phyloP scores from a whole-genome alignment of 768 basidiomycete species.

The Boletus bicolor region DNA sequence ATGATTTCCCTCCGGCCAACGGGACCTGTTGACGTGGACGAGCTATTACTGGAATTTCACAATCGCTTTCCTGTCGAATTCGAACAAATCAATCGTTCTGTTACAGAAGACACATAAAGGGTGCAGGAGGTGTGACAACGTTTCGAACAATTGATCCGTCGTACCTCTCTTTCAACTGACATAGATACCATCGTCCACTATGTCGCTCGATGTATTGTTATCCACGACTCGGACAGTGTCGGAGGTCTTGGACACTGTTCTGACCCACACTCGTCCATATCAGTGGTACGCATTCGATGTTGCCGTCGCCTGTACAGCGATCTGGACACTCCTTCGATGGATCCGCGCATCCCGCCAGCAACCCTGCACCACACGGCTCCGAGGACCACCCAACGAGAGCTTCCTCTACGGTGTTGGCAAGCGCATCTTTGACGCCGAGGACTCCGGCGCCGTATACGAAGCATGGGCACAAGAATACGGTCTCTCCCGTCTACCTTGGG shows the following conservation, averaged over 20 bases:
- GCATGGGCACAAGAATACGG: constrained; percentile 22
- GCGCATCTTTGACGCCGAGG: background rate
- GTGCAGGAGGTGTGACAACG: background rate
- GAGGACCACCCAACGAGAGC: constrained; percentile 18
- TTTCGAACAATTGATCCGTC: background rate
- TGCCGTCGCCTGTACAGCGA: background rate
- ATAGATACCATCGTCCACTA: background rate
- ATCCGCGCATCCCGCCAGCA: constrained; percentile 31
- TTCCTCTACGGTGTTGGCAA: constrained; percentile 17
- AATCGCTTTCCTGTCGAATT: too few relatives aligned
- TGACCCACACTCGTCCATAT: background rate
- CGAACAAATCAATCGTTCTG: too few relatives aligned
- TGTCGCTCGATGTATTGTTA: background rate
- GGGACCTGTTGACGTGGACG: too few relatives aligned
- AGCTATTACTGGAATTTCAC: too few relatives aligned
- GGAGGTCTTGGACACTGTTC: background rate
- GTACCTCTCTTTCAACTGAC: background rate
- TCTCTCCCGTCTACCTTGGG: constrained; percentile 14
- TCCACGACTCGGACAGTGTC: background rate
- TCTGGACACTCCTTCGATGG: constrained; percentile 8
- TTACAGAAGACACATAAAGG: background rate
- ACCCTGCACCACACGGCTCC: constrained; percentile 9
- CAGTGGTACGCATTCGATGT: background rate
- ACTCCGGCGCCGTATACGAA: constrained; percentile 16
- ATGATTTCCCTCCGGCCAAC: too few relatives aligned